phyloP scores from a whole-genome alignment of 2,329 filamentous ascomycete species.

The Fusarium sp. region DNA sequence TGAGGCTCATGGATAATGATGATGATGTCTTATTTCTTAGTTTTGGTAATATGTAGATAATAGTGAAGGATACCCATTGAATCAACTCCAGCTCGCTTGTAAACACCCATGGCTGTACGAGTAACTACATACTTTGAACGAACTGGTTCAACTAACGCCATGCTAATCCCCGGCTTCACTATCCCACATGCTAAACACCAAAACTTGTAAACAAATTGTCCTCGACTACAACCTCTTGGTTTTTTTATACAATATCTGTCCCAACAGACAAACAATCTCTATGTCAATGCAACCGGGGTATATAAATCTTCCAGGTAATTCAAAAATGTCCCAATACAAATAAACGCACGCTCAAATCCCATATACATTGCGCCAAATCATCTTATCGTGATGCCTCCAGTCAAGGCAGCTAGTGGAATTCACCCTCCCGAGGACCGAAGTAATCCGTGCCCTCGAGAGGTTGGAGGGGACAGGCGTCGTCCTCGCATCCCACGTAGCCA shows the following conservation, averaged over 20 bases:
- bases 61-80: constrained; percentile 24
- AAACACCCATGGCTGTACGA: not conserved
- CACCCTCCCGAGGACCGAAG: constrained; percentile 52
- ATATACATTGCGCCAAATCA: constrained; percentile 39
- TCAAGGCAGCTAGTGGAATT: constrained; percentile 42
- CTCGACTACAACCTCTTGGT: constrained; percentile 7
- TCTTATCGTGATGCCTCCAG: constrained; percentile 21
- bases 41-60: not conserved
- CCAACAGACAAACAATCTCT: constrained; percentile 38
- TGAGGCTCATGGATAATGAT: constrained; percentile 24
- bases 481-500: constrained; percentile 54
- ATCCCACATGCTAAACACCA: not conserved
- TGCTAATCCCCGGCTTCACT: not conserved
- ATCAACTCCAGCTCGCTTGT: not conserved
- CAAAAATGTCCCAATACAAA: constrained; percentile 36
- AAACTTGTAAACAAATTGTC: not conserved
- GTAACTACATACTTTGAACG: not conserved
- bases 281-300: constrained; percentile 39
- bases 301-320: constrained; percentile 36
- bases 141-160: not conserved
- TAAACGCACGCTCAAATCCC: constrained; percentile 38
- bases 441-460: constrained; percentile 48
- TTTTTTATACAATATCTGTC: constrained; percentile 29
- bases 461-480: constrained; percentile 50
- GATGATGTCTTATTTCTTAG: constrained; percentile 14